Evolutionary conservation across 805 yeast species (phyloP), one percentile per base, ranked within the genome.

Genomic region (Yarrowia keelungensis): DNA sequence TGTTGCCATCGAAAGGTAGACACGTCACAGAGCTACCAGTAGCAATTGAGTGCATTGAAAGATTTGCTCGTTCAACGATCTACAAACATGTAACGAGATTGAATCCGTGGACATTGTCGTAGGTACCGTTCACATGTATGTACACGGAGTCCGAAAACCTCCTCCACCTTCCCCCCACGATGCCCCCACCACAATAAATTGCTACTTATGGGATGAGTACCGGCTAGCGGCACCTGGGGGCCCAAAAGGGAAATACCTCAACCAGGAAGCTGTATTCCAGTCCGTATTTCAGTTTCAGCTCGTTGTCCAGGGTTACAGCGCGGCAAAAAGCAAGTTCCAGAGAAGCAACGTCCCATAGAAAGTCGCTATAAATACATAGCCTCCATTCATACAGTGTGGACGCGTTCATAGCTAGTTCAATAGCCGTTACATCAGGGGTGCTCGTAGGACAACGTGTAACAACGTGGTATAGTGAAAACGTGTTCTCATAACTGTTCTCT

Each of bases 401-500:
- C 39, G 39, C 42, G 35, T 49, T 19, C 38, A 49, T 14, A 26
- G 4, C 5, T 22, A n/a, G 16, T 38, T 38, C 45, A 39, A 53
- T 51, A 51, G 58, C 58, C 58, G 58, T 51, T 51, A 32, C 19
- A 43, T 14, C 59, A 53, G 59, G 35, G 59, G 45, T 43, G 11
- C 35, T n/a, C n/a, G 41, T 11, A 53, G 32, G 32, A 26, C 32
- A 26, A 26, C 32, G 32, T 26, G 32, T 3, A 26, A 5, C 32
- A 53, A 53, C 45, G 59, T 53, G 35, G 9, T 26, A 9, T 9
- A n/a, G n/a, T 36, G 16, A 35, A 12, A 7, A 15, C 22, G 35
- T n/a, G 56, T 15, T 50, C 3, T 8, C 8, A 11, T 38, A 38
- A 2, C 39, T 9, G 39, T 38, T 38, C 11, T 38, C 39, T 5